Evolutionary conservation across 768 basidiomycete species (phyloP), one percentile per base, ranked within the genome.

Genomic region (Leccinum disarticulatum): DNA sequence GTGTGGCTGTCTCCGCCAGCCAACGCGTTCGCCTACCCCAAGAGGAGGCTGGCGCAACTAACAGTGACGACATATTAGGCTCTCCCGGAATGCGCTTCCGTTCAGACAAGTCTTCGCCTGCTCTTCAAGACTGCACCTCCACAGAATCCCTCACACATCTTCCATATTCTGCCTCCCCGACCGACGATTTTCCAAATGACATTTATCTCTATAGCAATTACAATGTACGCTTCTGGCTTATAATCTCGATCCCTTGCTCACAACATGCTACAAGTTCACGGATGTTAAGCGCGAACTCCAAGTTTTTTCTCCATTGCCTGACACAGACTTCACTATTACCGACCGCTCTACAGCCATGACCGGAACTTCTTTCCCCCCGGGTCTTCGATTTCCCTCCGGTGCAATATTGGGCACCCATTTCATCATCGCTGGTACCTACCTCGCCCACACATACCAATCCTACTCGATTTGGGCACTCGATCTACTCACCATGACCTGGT

Each of bases 401-500:
- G 93, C 93, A 33, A 87, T 98, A 61, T 78, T 97, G 7, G 97
- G 95, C 31, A 87, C 86, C 33, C 87, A 94, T 72, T 84, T 99
- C 70, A 90, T 99, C 73, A 88, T 98, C 55, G 94, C 93, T 9
- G 96, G 96, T 31, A 96, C 94, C 19, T 97, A 97, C 70, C 88
- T 99, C 59, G 93, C 95, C 1, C 91, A 95, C 68, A 88, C 90
- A 46, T 92, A 91, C 66, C 95, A 96, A 68, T 93, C 92, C 28
- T 99, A 95, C 74, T 95, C 94, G 10, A 90, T 98, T 59, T 99
- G 95, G 95, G 91, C 92, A 1, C 85, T 99, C 49, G 91, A 99
- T 71, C 81, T 98, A 27, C 74, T 82, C 52, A 82, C 80, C 59
- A 90, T 93, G 86, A 82, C 83, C 30, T 94, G 95, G 93, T 84